Base-by-base conservation (phyloP, 495 filamentous ascomycete species). In the Parachaetomium inaequale region DNA sequence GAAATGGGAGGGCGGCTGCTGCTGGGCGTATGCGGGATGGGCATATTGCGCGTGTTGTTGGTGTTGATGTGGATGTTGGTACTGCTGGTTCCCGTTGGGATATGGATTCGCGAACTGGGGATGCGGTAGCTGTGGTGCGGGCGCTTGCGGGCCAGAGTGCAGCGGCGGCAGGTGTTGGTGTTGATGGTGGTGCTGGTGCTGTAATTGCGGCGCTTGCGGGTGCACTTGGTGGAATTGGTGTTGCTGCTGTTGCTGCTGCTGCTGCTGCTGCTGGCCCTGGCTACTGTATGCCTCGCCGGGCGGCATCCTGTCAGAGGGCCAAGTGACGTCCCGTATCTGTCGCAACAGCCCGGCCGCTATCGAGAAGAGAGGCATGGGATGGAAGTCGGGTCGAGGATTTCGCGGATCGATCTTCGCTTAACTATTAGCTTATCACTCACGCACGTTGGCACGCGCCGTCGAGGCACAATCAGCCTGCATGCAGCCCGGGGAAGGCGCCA, bases 241-340 rank as follows among this genome's bases (percentile, higher is more conserved):
- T 28, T 53, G 45, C 17, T 64, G 45, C 32, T 64, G 55, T 28
- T 52, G 62, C 40, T 65, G 65, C n/a, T n/a, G n/a, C n/a, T n/a
- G 62, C 12, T 55, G 45, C 32, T 64, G 55, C 32, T 52, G 62
- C 40, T 65, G 65, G 52, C 58, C 61, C 14, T 79, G 76, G 68
- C 69, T 69, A 65, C 74, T 68, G 69, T 72, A 80, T 53, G 67
- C 71, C 65, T 78, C 75, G 54, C 73, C 77, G 59, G 72, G 72
- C 66, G 78, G 78, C 68, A 78, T 74, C 58, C 72, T 70, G 68
- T 62, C 40, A 55, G 62, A 36, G 29, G 60, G 19, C 46, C 59
- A 25, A 32, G 52, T 46, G 50, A 50, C 51, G 19, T 57, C 56
- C 59, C 42, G 28, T 32, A 34, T 53, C 36, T 61, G 59, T 54